These are phyloP conservation scores for Xeromyces bisporus DNA, from an alignment of 495 filamentous ascomycete genomes.

Conservation along the genomic window DNA sequence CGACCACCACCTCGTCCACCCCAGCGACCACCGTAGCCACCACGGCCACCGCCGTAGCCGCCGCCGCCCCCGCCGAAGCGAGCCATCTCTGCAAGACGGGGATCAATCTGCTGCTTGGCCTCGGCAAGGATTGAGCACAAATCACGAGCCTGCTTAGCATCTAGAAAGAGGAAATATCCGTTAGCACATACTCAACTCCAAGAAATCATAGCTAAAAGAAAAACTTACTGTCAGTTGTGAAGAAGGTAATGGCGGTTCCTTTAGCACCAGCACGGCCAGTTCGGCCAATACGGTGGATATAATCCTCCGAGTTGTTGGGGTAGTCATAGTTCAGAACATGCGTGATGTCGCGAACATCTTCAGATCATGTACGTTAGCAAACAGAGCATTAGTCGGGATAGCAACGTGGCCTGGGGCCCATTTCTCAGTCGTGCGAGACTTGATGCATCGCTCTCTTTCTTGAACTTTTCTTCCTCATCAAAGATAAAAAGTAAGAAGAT, in stretches of 20 bases:
- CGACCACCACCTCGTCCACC: slow-evolving; percentile 45
- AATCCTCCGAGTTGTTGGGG: slow-evolving; percentile 99
- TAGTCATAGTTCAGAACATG: slow-evolving; percentile 99
- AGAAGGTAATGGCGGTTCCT: slow-evolving; percentile 82
- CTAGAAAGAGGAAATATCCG: slow-evolving; percentile 25
- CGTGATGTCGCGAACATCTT: slow-evolving; percentile 99
- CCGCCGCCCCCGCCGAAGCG: slow-evolving; percentile 68
- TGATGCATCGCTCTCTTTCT: slow-evolving; percentile 59
- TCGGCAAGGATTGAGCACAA: slow-evolving; percentile 81
- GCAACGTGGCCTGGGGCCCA: slow-evolving; percentile 35
- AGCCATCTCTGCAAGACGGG: slow-evolving; percentile 86
- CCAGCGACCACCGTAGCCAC: slow-evolving; percentile 44
- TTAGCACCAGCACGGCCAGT: slow-evolving; percentile 84
- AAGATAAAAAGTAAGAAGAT: slow-evolving; percentile 22
- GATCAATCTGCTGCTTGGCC: slow-evolving; percentile 97
- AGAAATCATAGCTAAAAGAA: slow-evolving; percentile 1
- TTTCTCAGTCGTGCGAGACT: slow-evolving; percentile 45
- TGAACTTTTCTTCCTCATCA: slow-evolving; percentile 36
- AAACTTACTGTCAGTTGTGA: slow-evolving; percentile 93
- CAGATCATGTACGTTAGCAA: slow-evolving; percentile 60
- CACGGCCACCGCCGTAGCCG: slow-evolving; percentile 61
- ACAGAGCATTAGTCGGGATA: slow-evolving; percentile 29
- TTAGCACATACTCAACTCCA: slow-evolving; percentile 13
- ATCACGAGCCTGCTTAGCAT: slow-evolving; percentile 94
- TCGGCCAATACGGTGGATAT: slow-evolving; percentile 91